Percentiles rank a stretch among this genome's conserved stretches.
These are phyloP conservation scores for Trifolium pratense DNA, from an alignment of 306 rosid species.

Conservation along the genomic window DNA sequence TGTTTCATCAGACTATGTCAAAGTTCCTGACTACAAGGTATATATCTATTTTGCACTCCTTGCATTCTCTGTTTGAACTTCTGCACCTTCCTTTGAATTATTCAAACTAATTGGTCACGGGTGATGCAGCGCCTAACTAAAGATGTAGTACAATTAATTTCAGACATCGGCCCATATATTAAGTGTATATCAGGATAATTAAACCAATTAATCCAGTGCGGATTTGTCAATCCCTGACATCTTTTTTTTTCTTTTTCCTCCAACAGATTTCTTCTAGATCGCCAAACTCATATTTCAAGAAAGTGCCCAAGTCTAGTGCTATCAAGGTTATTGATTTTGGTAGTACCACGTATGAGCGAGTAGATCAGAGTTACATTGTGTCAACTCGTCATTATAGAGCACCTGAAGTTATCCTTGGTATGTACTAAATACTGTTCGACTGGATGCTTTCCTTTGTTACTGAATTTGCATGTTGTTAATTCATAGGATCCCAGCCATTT, in stretches of 20 bases:
- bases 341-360: slow-evolving; percentile 87
- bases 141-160: neutral
- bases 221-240: neutral
- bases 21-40: slow-evolving; percentile 79
- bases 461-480: neutral
- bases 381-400: slow-evolving; percentile 97
- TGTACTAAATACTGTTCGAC: neutral
- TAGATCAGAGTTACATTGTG: slow-evolving; percentile 85
- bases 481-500: neutral
- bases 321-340: slow-evolving; percentile 98
- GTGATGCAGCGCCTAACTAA: neutral
- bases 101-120: neutral
- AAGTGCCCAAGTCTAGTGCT: slow-evolving; percentile 88
- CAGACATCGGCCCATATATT: neutral
- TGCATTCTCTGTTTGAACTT: neutral
- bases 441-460: neutral
- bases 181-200: neutral
- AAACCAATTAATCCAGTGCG: neutral
- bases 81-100: neutral
- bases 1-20: slow-evolving; percentile 70
- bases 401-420: slow-evolving; percentile 97
- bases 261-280: slow-evolving; percentile 77
- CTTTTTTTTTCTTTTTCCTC: neutral
- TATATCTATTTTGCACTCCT: neutral
- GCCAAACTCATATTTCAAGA: slow-evolving; percentile 74